Evolutionary conservation across 192 early-diverging fungal species (phyloP).

Genomic region (Gonapodya prolifera): DNA sequence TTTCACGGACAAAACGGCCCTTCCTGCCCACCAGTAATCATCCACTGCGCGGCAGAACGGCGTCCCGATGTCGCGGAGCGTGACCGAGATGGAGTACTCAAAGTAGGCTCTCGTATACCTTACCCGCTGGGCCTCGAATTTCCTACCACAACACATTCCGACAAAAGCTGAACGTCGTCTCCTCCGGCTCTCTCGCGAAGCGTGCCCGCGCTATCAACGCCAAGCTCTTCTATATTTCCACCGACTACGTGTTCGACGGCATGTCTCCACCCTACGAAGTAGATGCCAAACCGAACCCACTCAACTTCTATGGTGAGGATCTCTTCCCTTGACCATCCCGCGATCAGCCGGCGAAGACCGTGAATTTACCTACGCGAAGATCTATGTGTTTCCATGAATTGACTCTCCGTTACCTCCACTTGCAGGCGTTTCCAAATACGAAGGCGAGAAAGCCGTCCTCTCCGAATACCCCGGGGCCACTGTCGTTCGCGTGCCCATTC

Average conservation of each 20-base stretch:
- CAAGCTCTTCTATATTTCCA: constrained; percentile 68
- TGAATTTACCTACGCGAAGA: background rate
- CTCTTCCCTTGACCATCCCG: no score
- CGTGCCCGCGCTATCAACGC: constrained; percentile 31
- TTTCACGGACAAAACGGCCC: no score
- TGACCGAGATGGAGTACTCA: constrained; percentile 36
- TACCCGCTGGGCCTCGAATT: background rate
- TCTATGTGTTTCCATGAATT: background rate
- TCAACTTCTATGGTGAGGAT: constrained; percentile 69
- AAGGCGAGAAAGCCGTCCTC: constrained; percentile 53
- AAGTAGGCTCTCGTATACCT: constrained; percentile 20
- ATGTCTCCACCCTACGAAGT: constrained; percentile 63
- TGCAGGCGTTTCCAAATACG: constrained; percentile 54
- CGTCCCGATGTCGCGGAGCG: constrained; percentile 68
- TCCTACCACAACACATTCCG: no score
- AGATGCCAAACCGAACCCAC: constrained; percentile 51
- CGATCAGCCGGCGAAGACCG: no score
- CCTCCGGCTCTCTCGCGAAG: constrained; percentile 40
- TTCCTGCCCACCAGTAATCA: constrained; percentile 32
- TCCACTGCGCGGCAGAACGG: constrained; percentile 78
- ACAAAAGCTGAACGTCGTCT: constrained; percentile 50
- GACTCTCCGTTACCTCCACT: background rate
- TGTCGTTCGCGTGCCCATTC: constrained; percentile 66
- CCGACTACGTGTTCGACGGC: constrained; percentile 92
- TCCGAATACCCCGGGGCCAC: constrained; percentile 37